Evolutionary conservation across 2,329 filamentous ascomycete species (phyloP).

Genomic region (Fusarium newnesense): DNA sequence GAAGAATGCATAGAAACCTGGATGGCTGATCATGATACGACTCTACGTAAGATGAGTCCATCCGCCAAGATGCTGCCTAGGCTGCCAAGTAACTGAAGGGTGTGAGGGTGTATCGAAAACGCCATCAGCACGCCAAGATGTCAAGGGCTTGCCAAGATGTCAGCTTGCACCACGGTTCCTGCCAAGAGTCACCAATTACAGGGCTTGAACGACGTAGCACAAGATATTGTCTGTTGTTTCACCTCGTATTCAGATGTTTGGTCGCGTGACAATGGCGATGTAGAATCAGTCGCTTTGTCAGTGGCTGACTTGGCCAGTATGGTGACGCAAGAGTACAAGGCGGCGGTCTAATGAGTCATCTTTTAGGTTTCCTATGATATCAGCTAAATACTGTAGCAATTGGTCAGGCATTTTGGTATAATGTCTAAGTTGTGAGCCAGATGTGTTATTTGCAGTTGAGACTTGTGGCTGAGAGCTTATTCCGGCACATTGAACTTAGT

Average conservation of each 20-base stretch:
- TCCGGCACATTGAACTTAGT: too few species aligned
- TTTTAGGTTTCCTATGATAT: too few species aligned
- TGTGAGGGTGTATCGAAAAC: not conserved
- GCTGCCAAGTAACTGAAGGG: not conserved
- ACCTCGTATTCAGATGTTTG: not conserved
- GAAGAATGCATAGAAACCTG: not conserved
- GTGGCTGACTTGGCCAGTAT: not conserved
- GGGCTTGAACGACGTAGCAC: not conserved
- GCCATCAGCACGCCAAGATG: not conserved
- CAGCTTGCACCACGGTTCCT: not conserved
- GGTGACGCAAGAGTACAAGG: not conserved
- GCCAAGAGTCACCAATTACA: not conserved
- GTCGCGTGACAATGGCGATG: not conserved
- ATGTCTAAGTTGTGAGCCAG: too few species aligned
- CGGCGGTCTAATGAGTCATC: not conserved
- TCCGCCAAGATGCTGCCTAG: not conserved
- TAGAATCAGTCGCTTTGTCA: not conserved
- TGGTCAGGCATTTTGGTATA: too few species aligned
- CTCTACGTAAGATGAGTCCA: not conserved
- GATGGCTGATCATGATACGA: not conserved
- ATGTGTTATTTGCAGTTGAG: too few species aligned
- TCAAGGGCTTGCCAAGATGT: constrained; percentile 3
- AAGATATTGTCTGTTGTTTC: not conserved
- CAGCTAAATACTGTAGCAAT: too few species aligned
- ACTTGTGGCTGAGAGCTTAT: too few species aligned